Conservation (phyloP, 169 alveolate species). For the Eimeria falciformis region DNA sequence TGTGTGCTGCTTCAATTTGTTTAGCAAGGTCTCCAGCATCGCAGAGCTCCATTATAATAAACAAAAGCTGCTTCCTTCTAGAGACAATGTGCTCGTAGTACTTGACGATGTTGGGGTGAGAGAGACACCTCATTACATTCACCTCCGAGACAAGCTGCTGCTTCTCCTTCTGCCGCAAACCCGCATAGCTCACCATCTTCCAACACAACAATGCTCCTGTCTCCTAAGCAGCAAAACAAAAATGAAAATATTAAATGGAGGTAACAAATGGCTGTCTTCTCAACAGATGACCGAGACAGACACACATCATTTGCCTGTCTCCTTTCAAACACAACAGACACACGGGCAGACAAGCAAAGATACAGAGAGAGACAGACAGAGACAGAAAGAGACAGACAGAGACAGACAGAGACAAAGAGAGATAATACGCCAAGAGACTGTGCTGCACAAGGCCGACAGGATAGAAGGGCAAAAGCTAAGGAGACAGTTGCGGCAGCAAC, state of each 20-base stretch:
- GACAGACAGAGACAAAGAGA: slow-evolving; percentile 16
- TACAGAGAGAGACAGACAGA: slow-evolving; percentile 4
- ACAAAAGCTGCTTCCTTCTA: slow-evolving; percentile 87
- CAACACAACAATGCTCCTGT: slow-evolving; percentile 93
- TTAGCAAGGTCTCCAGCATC: slow-evolving; percentile 95
- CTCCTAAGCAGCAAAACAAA: neutral
- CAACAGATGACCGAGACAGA: too few species aligned
- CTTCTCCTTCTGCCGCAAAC: slow-evolving; percentile 96
- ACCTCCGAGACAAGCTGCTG: slow-evolving; percentile 95
- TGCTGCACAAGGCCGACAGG: neutral
- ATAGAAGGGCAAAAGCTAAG: neutral
- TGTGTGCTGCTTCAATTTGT: slow-evolving; percentile 88
- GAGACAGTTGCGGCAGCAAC: slow-evolving; percentile 10
- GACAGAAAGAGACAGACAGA: too few species aligned
- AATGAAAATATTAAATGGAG: neutral
- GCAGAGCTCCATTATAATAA: slow-evolving; percentile 94
- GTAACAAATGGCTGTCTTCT: too few species aligned
- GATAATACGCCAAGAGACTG: too few species aligned
- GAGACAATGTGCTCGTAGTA: slow-evolving; percentile 90
- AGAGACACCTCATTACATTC: slow-evolving; percentile 81
- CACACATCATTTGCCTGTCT: too few species aligned
- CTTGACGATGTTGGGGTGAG: slow-evolving; percentile 93
- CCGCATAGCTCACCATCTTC: slow-evolving; percentile 96
- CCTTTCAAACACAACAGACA: too few species aligned
- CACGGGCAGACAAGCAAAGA: too few species aligned